Evolutionary conservation across 1,284 basidiomycete genomes (phyloP).

Genomic region (Heterobasidion irregulare): DNA sequence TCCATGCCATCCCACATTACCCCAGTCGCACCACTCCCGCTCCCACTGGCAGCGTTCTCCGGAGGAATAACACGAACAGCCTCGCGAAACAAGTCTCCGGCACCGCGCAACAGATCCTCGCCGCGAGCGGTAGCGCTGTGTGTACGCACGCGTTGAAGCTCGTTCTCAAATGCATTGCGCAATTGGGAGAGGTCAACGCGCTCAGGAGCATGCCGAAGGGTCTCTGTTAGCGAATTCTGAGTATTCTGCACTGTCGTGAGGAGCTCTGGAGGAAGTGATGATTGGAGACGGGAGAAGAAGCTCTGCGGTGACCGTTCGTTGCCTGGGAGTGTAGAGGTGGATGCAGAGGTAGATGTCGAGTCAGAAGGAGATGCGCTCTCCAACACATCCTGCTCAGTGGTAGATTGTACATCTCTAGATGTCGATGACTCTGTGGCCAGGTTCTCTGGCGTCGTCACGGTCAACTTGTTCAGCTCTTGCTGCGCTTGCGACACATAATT

Average conservation of each 20-base stretch:
- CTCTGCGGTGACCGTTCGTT: conserved; percentile 24
- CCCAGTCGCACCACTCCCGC: not conserved
- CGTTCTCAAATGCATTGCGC: conserved; percentile 32
- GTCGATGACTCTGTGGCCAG: not conserved
- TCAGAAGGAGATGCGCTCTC: conserved; percentile 9
- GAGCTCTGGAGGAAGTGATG: conserved; percentile 63
- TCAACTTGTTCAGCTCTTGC: conserved; percentile 13
- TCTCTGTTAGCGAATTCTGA: conserved; percentile 56
- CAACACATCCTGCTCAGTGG: conserved; percentile 1
- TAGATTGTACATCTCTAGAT: not conserved
- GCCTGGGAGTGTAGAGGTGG: conserved; percentile 17
- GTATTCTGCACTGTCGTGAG: conserved; percentile 60
- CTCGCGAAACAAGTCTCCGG: conserved; percentile 70
- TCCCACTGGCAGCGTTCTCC: conserved; percentile 27
- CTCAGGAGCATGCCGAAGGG: conserved; percentile 51
- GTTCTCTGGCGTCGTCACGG: not conserved
- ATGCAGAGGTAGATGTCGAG: conserved; percentile 18
- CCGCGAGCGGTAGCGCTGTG: conserved; percentile 43
- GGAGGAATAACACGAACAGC: conserved; percentile 89
- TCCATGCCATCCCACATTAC: conserved; percentile 79
- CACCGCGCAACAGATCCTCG: conserved; percentile 64
- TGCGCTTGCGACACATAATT: conserved; percentile 79
- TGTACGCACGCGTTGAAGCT: conserved; percentile 57
- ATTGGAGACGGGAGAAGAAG: conserved; percentile 64
- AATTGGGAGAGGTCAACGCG: conserved; percentile 63